These are phyloP conservation scores for Cruciata laevipes DNA, from an alignment of 257 asterid species.

Conservation along the genomic window DNA sequence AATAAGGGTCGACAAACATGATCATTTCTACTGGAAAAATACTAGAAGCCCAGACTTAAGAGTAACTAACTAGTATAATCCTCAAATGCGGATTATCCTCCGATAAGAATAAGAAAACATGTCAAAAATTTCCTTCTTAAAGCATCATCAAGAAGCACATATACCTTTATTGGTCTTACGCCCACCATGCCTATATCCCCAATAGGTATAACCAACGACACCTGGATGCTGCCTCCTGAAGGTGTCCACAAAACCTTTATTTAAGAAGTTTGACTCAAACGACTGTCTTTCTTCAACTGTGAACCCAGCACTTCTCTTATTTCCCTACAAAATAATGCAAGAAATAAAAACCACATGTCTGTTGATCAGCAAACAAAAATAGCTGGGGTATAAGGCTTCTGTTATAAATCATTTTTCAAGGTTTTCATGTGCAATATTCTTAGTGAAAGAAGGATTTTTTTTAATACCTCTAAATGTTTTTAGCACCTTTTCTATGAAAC, in stretches of 20 bases:
- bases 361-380: neutral
- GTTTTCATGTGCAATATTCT: neutral
- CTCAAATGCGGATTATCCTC: neutral
- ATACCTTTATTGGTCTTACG: constrained; percentile 80
- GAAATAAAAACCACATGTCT: constrained; percentile 4
- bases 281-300: constrained; percentile 86
- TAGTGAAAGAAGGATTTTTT: neutral
- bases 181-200: constrained; percentile 94
- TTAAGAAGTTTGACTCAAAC: constrained; percentile 62
- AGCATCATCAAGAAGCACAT: neutral
- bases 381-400: neutral
- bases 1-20: neutral
- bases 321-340: constrained; percentile 50
- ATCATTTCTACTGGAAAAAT: neutral
- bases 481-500: neutral
- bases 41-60: neutral
- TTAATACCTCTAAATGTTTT: neutral
- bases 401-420: neutral
- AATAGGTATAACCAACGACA: constrained; percentile 82
- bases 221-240: constrained; percentile 91
- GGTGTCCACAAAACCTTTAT: constrained; percentile 81
- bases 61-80: no score
- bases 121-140: neutral
- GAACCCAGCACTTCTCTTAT: constrained; percentile 94
- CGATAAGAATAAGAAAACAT: neutral